These are phyloP conservation scores for Anisogramma anomala DNA, from an alignment of 2,329 filamentous ascomycete genomes.

Conservation along the genomic window DNA sequence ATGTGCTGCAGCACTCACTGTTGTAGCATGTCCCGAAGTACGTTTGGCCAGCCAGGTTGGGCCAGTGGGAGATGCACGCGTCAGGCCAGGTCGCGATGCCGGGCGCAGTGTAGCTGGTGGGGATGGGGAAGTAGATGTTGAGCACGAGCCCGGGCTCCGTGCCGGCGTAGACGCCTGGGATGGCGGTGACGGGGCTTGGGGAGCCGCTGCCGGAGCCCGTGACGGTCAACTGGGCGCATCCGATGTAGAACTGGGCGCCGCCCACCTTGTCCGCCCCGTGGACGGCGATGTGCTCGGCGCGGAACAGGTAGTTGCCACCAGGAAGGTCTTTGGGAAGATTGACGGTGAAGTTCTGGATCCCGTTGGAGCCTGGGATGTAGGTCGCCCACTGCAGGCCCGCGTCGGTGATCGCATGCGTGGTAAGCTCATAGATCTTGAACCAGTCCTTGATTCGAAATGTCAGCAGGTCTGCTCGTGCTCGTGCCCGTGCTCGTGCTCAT, in stretches of 20 bases:
- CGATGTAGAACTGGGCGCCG: slow-evolving; percentile 29
- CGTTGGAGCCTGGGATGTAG: slow-evolving; percentile 4
- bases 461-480: no score
- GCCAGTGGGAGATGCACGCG: slow-evolving; percentile 26
- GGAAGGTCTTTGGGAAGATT: slow-evolving; percentile 21
- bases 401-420: slow-evolving; percentile 20
- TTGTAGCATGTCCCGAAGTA: slow-evolving; percentile 4
- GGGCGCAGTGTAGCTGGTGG: slow-evolving; percentile 24
- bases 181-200: slow-evolving; percentile 21
- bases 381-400: slow-evolving; percentile 25
- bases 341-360: slow-evolving; percentile 24
- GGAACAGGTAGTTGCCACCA: slow-evolving; percentile 30
- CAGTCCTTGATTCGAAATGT: not conserved
- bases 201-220: slow-evolving; percentile 23
- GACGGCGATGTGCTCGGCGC: slow-evolving; percentile 29
- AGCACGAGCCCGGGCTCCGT: slow-evolving; percentile 25
- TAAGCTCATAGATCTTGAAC: slow-evolving; percentile 21
- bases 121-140: slow-evolving; percentile 26
- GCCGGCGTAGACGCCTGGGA: slow-evolving; percentile 25
- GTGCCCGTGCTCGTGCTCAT: no score
- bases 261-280: slow-evolving; percentile 24
- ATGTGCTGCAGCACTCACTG: slow-evolving; percentile 1
- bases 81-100: slow-evolving; percentile 25
- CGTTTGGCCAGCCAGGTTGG: slow-evolving; percentile 24
- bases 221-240: slow-evolving; percentile 26